These are phyloP conservation scores for Plantago lanceolata DNA, from an alignment of 305 asterid species.

Conservation along the genomic window DNA sequence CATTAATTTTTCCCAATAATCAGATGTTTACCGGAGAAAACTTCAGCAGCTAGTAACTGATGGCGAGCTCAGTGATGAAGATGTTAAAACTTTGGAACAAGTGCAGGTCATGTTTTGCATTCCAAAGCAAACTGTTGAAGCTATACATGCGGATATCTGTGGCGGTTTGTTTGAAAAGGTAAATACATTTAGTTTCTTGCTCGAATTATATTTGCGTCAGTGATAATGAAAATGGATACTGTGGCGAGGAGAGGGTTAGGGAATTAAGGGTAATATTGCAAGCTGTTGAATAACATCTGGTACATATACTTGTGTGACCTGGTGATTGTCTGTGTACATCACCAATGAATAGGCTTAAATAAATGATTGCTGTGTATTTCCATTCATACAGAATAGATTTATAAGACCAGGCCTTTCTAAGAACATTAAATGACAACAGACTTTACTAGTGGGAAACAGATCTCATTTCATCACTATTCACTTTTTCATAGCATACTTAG, in stretches of 20 bases:
- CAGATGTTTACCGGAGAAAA: constrained; percentile 85
- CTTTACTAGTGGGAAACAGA: neutral
- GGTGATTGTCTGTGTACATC: neutral
- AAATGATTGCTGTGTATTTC: neutral
- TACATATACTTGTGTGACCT: neutral
- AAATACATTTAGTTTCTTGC: constrained; percentile 11
- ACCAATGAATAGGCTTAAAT: neutral
- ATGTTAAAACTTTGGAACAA: constrained; percentile 71
- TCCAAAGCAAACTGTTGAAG: constrained; percentile 85
- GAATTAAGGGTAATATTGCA: neutral
- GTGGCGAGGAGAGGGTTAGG: neutral
- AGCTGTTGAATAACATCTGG: neutral
- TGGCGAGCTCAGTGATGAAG: constrained; percentile 86
- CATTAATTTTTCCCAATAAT: constrained; percentile 13
- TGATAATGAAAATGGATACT: neutral
- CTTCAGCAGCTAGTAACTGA: constrained; percentile 68
- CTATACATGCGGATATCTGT: constrained; percentile 86
- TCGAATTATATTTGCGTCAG: neutral
- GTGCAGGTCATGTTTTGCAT: constrained; percentile 86
- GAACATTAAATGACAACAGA: neutral
- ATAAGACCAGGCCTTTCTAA: too few relatives aligned
- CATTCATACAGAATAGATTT: too few relatives aligned
- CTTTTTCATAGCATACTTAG: neutral
- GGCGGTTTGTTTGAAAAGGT: constrained; percentile 96
- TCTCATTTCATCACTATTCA: neutral